Conservation (phyloP, 176 grass and related monocot species). For the Cymbopogon citratus region DNA sequence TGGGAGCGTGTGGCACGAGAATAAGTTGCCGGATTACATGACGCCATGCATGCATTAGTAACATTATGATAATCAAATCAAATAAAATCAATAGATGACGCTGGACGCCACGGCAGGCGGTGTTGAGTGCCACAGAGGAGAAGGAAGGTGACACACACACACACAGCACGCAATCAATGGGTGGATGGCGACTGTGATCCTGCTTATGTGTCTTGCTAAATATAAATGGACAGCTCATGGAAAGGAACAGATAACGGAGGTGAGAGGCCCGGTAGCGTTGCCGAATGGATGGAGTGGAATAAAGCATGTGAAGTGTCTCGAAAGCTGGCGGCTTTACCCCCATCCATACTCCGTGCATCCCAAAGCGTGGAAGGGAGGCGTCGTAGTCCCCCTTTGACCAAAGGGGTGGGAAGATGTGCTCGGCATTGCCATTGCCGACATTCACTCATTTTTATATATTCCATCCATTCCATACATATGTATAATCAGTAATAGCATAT, state of each 20-base stretch:
- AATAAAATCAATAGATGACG: background rate
- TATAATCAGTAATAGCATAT: background rate
- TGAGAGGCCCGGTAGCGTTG: background rate
- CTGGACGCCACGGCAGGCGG: background rate
- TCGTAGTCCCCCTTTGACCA: background rate
- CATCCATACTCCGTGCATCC: background rate
- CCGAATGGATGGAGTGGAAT: background rate
- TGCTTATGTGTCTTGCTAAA: background rate
- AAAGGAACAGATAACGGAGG: conserved; percentile 27
- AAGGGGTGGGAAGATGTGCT: background rate
- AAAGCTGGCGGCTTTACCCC: background rate
- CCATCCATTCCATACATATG: background rate
- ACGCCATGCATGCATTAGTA: background rate
- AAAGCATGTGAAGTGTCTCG: background rate
- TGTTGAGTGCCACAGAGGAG: background rate
- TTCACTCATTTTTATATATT: background rate
- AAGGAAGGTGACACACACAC: background rate
- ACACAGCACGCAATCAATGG: background rate
- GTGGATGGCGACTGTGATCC: background rate
- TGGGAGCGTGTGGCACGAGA: background rate
- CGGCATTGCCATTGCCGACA: background rate
- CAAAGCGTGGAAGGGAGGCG: background rate
- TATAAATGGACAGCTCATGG: background rate
- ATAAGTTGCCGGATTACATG: background rate
- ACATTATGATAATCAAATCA: background rate